Conservation (phyloP, 2,329 filamentous ascomycete genomes). For the Monosporascus sp. region DNA sequence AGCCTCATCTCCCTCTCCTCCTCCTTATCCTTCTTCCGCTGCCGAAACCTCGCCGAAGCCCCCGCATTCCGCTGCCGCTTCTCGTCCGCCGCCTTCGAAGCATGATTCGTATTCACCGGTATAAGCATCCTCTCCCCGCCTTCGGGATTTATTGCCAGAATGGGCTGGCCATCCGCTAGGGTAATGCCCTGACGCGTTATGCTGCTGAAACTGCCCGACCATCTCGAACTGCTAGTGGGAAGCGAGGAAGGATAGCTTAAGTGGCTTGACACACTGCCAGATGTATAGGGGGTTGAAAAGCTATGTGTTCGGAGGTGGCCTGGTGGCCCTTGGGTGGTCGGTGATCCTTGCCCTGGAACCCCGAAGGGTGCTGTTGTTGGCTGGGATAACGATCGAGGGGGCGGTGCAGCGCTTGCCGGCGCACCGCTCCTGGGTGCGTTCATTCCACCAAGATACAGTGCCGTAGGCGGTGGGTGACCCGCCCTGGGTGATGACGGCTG, state of each 20-base stretch:
- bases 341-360: not conserved
- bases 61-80: conserved; percentile 82
- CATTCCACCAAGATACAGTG: conserved; percentile 20
- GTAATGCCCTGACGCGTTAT: conserved; percentile 12
- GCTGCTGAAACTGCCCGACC: conserved; percentile 17
- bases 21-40: conserved; percentile 77
- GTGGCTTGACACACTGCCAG: conserved; percentile 7
- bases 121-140: conserved; percentile 48
- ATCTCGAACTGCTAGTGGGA: conserved; percentile 15
- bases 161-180: conserved; percentile 23
- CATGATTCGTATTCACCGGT: conserved; percentile 74
- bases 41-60: conserved; percentile 76
- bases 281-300: conserved; percentile 13
- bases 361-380: conserved; percentile 1
- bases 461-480: conserved; percentile 15
- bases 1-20: conserved; percentile 66
- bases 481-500: conserved; percentile 15
- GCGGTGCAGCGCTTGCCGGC: conserved; percentile 14
- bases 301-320: conserved; percentile 11
- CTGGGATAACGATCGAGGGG: conserved; percentile 23
- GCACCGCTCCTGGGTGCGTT: conserved; percentile 13
- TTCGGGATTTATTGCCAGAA: conserved; percentile 23
- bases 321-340: not conserved
- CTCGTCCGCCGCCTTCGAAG: conserved; percentile 77
- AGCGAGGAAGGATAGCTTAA: conserved; percentile 15